Evolutionary conservation across 202 grass and related monocot genomes (phyloP), one percentile per base, ranked within the genome.

Genomic region (Brachypodium distachyon): DNA sequence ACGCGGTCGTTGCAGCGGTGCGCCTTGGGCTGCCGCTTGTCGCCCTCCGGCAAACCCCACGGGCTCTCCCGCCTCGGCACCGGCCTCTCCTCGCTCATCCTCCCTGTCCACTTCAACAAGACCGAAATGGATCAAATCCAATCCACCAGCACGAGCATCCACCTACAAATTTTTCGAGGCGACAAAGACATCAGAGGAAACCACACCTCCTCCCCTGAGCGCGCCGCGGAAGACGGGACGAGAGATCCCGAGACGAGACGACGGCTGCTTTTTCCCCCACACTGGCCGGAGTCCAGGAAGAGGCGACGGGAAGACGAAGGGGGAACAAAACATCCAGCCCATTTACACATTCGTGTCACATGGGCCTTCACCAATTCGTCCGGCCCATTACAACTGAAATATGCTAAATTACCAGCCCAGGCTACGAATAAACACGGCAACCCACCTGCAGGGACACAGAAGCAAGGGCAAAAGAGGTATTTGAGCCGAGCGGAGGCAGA

Each of bases 1-100:
- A 67, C 82, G 57, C 95, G 88, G 69, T 98, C 89, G 38, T 98
- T 98, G 83, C 89, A 92, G 78, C 96, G 89, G 65, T 98, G 96
- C 13, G 91, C 89, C 80, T 86, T 79, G 37, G 91, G 95, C 72
- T 92, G 79, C 68, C 91, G 69, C 19, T 74, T 98, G 59, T 98
- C 95, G 9, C 89, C 91, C 78, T 98, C 95, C 18, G 85, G 95
- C 61, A 90, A 86, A 3, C 95, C 89, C 91, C 95, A 97, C 1
- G 91, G 91, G 60, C 95, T 92, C 64, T 92, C 87, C 67, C 89
- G 66, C 80, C 89, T 89, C 59, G 88, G 88, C 66, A 90, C 91
- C 6, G 91, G 82, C 64, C 91, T 83, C 60, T 50, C 37, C 56
- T 83, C 77, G 57, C 91, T 94, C 89, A 95, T 98, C 70, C 65